phyloP scores from a whole-genome alignment of 345 rosid species.

The Pugionium cornutum region DNA sequence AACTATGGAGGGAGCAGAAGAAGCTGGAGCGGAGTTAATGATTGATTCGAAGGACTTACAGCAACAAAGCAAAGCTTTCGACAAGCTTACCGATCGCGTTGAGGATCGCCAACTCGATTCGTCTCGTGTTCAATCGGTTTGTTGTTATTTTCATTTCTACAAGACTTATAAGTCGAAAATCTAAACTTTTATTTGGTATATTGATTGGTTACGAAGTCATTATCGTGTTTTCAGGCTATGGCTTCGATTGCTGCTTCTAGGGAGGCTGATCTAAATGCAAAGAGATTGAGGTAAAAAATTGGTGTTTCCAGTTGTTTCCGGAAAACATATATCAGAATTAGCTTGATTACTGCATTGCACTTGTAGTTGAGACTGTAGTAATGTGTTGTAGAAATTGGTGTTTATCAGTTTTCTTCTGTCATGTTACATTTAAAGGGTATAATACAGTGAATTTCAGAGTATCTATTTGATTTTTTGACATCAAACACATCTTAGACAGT shows the following conservation, averaged over 20 bases:
- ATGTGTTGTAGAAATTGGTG: too few relatives aligned
- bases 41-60: slow-evolving; percentile 89
- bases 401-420: too few relatives aligned
- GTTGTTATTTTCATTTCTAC: not conserved
- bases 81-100: slow-evolving; percentile 96
- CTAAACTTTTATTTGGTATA: not conserved
- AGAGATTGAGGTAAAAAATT: not conserved
- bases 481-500: too few relatives aligned
- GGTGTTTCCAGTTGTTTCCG: too few relatives aligned
- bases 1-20: slow-evolving; percentile 74
- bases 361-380: too few relatives aligned
- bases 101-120: slow-evolving; percentile 99
- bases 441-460: too few relatives aligned
- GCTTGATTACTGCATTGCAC: too few relatives aligned
- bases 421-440: too few relatives aligned
- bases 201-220: not conserved
- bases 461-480: too few relatives aligned
- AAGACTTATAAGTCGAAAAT: not conserved
- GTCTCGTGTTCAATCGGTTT: slow-evolving; percentile 86
- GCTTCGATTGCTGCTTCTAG: not conserved
- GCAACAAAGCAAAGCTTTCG: slow-evolving; percentile 95
- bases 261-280: not conserved
- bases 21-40: slow-evolving; percentile 53
- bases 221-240: not conserved
- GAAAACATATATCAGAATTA: too few relatives aligned